Conservation (phyloP, 2,329 filamentous ascomycete genomes). For the Zymoseptoria brevis region DNA sequence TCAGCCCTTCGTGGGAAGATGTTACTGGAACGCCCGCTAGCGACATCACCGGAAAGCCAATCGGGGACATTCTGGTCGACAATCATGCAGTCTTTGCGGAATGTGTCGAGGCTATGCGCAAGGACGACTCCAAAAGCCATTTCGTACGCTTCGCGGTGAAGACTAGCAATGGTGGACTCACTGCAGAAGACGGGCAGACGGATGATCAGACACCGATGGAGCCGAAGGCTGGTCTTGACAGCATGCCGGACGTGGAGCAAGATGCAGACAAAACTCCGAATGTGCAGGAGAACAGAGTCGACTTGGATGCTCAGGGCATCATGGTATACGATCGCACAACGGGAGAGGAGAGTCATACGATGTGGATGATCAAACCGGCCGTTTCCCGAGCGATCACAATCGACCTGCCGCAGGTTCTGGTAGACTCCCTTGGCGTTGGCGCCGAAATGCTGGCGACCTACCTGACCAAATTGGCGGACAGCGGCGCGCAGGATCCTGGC, state of each 20-base stretch:
- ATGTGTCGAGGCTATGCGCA: slow-evolving; percentile 78
- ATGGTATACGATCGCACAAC: slow-evolving; percentile 91
- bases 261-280: slow-evolving; percentile 3
- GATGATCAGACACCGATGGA: slow-evolving; percentile 24
- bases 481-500: slow-evolving; percentile 64
- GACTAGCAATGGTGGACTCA: slow-evolving; percentile 45
- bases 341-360: slow-evolving; percentile 85
- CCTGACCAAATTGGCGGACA: slow-evolving; percentile 80
- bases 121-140: slow-evolving; percentile 86
- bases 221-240: slow-evolving; percentile 20
- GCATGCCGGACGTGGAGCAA: slow-evolving; percentile 5
- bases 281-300: slow-evolving; percentile 47
- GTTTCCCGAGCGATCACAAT: slow-evolving; percentile 90
- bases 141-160: slow-evolving; percentile 73
- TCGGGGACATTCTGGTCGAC: slow-evolving; percentile 73
- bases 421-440: slow-evolving; percentile 87
- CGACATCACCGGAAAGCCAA: slow-evolving; percentile 64
- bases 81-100: slow-evolving; percentile 75
- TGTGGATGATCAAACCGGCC: slow-evolving; percentile 99
- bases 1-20: slow-evolving; percentile 91
- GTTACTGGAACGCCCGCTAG: slow-evolving; percentile 75
- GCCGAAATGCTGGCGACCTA: slow-evolving; percentile 93
- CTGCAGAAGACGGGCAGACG: slow-evolving; percentile 39
- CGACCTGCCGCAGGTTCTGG: slow-evolving; percentile 78
- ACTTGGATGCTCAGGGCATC: slow-evolving; percentile 92